A percentile compares a stretch with the other conserved stretches of the same genome.
Conservation (phyloP, 139 green algal species). For the Chlamydomonas sp. region DNA sequence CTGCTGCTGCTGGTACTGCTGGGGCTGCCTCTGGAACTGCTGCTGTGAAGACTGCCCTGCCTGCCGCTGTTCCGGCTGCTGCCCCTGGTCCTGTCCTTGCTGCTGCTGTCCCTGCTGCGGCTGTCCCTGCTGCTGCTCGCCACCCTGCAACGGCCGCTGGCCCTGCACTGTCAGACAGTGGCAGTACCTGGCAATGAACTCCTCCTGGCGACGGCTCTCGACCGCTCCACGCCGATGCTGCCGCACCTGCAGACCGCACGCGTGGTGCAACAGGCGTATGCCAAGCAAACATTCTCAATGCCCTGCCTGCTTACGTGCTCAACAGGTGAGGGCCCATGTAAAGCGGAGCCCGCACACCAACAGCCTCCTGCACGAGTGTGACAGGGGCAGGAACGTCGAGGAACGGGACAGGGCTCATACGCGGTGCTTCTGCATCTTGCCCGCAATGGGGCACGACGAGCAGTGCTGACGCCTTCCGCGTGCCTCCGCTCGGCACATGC, state of each 20-base stretch:
- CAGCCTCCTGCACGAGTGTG: no score
- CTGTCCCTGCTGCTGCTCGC: no score
- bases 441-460: background rate
- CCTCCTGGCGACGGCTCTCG: constrained; percentile 57
- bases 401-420: background rate
- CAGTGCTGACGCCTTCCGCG: background rate
- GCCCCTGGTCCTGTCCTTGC: no score
- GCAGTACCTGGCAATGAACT: constrained; percentile 49
- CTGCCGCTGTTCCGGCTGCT: no score
- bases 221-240: constrained; percentile 39
- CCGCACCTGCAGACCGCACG: constrained; percentile 32
- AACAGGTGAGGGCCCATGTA: no score
- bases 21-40: no score
- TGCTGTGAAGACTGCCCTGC: no score
- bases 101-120: no score
- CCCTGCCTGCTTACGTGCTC: no score
- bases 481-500: background rate
- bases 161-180: background rate
- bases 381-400: background rate
- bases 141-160: background rate
- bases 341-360: no score
- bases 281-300: background rate
- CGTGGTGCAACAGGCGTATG: background rate
- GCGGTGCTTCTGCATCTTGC: background rate
- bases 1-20: no score